These are phyloP conservation scores for Fusarium compactum DNA, from an alignment of 2,329 filamentous ascomycete genomes.

Conservation along the genomic window DNA sequence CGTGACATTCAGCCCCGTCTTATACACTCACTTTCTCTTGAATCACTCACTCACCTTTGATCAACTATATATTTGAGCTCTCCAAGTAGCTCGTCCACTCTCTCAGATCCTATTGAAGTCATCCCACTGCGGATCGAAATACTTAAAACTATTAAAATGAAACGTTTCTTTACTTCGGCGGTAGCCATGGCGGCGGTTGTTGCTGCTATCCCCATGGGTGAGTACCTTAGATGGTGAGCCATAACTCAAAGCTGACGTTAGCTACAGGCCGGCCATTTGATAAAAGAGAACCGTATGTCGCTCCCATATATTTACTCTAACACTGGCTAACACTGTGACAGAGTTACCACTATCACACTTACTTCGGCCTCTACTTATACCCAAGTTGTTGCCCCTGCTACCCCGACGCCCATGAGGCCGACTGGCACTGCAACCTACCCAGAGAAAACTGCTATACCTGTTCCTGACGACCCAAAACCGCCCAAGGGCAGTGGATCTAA, in stretches of 20 bases:
- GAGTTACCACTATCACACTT: slow-evolving; percentile 34
- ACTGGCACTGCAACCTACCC: slow-evolving; percentile 6
- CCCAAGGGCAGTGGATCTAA: not conserved
- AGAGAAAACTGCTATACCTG: slow-evolving; percentile 4
- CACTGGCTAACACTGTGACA: slow-evolving; percentile 4
- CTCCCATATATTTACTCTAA: not conserved
- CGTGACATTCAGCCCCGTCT: slow-evolving; percentile 20
- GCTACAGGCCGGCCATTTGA: slow-evolving; percentile 27
- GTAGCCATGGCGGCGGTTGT: slow-evolving; percentile 41
- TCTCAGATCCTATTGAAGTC: not conserved
- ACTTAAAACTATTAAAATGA: slow-evolving; percentile 37
- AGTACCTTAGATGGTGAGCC: not conserved
- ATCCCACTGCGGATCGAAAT: not conserved
- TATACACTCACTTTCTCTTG: slow-evolving; percentile 14
- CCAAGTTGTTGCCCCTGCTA: slow-evolving; percentile 24
- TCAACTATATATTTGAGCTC: slow-evolving; percentile 28
- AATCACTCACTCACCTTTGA: slow-evolving; percentile 22
- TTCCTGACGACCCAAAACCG: not conserved
- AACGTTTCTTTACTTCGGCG: slow-evolving; percentile 41
- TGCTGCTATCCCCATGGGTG: slow-evolving; percentile 44
- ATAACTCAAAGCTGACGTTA: slow-evolving; percentile 6
- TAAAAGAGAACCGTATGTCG: slow-evolving; percentile 30
- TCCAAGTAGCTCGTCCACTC: slow-evolving; percentile 29
- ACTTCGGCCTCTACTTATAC: slow-evolving; percentile 36
- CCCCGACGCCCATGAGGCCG: slow-evolving; percentile 11